Percentiles rank a stretch among this genome's conserved stretches.
These are phyloP conservation scores for Celoporthe dispersa DNA, from an alignment of 2,329 filamentous ascomycete species.

Conservation along the genomic window DNA sequence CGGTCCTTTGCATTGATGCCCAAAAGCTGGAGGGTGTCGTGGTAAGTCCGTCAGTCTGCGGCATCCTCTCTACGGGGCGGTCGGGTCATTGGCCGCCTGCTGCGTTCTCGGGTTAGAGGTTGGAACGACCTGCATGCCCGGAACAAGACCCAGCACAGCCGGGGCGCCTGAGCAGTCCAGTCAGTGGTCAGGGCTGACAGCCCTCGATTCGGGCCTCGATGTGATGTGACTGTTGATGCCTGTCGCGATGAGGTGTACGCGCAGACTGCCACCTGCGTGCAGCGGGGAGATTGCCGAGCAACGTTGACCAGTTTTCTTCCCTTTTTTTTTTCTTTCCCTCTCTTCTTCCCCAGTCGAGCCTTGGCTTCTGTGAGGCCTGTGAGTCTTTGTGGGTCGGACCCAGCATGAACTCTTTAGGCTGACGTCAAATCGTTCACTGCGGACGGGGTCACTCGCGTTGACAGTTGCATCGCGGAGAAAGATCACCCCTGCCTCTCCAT, in stretches of 20 bases:
- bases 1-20: slow-evolving; percentile 29
- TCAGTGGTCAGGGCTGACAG: slow-evolving; percentile 23
- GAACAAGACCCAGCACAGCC: slow-evolving; percentile 12
- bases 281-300: slow-evolving; percentile 7
- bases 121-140: slow-evolving; percentile 24
- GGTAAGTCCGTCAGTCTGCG: background rate
- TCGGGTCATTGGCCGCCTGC: slow-evolving; percentile 9
- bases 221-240: background rate
- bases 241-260: background rate
- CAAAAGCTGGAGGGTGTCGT: slow-evolving; percentile 25
- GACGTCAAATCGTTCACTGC: slow-evolving; percentile 22
- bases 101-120: slow-evolving; percentile 6
- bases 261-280: background rate
- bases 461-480: slow-evolving; percentile 3
- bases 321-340: background rate
- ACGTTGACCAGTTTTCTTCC: background rate
- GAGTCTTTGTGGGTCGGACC: slow-evolving; percentile 14
- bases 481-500: too few species aligned
- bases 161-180: slow-evolving; percentile 7
- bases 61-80: slow-evolving; percentile 3
- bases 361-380: slow-evolving; percentile 6
- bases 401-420: slow-evolving; percentile 26
- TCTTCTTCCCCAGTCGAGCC: slow-evolving; percentile 9
- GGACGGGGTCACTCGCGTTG: background rate
- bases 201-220: slow-evolving; percentile 2